A percentile compares a stretch with the other conserved stretches of the same genome.
Evolutionary conservation across 352 stramenopile genomes (phyloP).

Genomic region (Globisporangium spiculum): DNA sequence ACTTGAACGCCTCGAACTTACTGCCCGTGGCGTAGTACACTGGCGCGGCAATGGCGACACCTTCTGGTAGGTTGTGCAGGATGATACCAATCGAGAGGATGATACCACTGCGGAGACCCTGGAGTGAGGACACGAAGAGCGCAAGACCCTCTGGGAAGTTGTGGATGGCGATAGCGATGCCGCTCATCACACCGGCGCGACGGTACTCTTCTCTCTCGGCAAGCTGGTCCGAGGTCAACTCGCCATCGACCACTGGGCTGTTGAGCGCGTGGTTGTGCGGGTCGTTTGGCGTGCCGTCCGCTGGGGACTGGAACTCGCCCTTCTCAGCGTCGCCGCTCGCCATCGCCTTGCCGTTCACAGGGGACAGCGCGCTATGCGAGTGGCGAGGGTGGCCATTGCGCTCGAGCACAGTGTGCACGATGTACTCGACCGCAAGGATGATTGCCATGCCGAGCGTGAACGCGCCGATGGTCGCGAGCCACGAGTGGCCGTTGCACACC

Average conservation of each 20-base stretch:
- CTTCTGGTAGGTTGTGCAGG: slow-evolving; percentile 96
- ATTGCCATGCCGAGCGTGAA: slow-evolving; percentile 64
- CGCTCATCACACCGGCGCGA: slow-evolving; percentile 87
- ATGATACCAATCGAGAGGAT: slow-evolving; percentile 93
- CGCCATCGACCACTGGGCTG: not conserved
- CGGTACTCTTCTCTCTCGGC: slow-evolving; percentile 44
- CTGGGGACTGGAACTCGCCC: slow-evolving; percentile 22
- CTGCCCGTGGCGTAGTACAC: slow-evolving; percentile 96
- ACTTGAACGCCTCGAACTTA: slow-evolving; percentile 90
- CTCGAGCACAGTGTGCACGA: slow-evolving; percentile 55
- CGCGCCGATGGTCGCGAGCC: slow-evolving; percentile 46
- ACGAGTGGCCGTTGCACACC: slow-evolving; percentile 55
- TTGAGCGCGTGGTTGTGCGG: slow-evolving; percentile 6
- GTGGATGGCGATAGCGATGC: slow-evolving; percentile 94
- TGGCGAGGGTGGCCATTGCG: slow-evolving; percentile 22
- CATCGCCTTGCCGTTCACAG: slow-evolving; percentile 22
- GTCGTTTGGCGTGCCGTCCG: slow-evolving; percentile 8
- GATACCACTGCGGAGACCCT: slow-evolving; percentile 84
- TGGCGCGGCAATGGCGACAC: slow-evolving; percentile 91
- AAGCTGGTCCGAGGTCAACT: slow-evolving; percentile 1
- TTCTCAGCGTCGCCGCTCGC: slow-evolving; percentile 24
- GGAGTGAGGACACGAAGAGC: slow-evolving; percentile 91
- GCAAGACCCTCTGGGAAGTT: slow-evolving; percentile 96
- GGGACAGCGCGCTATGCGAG: slow-evolving; percentile 27
- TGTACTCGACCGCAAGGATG: slow-evolving; percentile 62